Evolutionary conservation across 352 stramenopile species (phyloP).

Genomic region (Phytophthora pluvialis): DNA sequence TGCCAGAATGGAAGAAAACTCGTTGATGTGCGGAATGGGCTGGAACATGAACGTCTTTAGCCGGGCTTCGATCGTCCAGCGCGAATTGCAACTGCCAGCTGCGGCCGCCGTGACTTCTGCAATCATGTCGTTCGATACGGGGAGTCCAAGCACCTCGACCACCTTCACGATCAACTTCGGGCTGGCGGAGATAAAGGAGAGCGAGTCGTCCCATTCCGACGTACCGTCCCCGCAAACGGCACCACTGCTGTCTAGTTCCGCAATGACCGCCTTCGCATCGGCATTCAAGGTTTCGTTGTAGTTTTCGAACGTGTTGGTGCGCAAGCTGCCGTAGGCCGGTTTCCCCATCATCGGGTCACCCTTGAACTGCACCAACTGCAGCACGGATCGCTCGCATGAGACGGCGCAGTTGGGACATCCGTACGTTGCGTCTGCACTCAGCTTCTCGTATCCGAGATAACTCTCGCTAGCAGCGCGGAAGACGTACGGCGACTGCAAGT

Average conservation of each 20-base stretch:
- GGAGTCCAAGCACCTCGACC: conserved; percentile 24
- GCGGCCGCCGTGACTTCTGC: conserved; percentile 25
- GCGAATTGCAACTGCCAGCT: conserved; percentile 19
- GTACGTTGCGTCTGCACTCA: conserved; percentile 33
- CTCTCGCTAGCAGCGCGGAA: conserved; percentile 41
- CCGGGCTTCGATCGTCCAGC: conserved; percentile 38
- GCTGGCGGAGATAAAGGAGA: conserved; percentile 35
- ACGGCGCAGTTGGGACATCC: conserved; percentile 33
- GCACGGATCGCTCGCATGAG: conserved; percentile 30
- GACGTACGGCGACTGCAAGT: conserved; percentile 44
- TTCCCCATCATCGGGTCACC: conserved; percentile 42
- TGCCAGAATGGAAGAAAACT: conserved; percentile 42
- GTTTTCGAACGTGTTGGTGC: conserved; percentile 36
- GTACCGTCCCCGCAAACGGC: conserved; percentile 35
- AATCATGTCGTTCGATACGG: conserved; percentile 35
- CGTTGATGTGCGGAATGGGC: conserved; percentile 37
- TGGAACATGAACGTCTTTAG: conserved; percentile 48
- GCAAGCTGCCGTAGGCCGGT: conserved; percentile 34
- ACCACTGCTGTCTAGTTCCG: conserved; percentile 16
- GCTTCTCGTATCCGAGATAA: conserved; percentile 36
- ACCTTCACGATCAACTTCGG: conserved; percentile 37
- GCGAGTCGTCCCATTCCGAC: conserved; percentile 33
- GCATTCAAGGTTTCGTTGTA: conserved; percentile 36
- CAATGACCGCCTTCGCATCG: conserved; percentile 20
- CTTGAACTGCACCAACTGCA: conserved; percentile 40